Percentiles rank a stretch among this genome's conserved stretches.
Evolutionary conservation across 73 alveolate genomes (phyloP).

Genomic region (Symbiodinium natans): DNA sequence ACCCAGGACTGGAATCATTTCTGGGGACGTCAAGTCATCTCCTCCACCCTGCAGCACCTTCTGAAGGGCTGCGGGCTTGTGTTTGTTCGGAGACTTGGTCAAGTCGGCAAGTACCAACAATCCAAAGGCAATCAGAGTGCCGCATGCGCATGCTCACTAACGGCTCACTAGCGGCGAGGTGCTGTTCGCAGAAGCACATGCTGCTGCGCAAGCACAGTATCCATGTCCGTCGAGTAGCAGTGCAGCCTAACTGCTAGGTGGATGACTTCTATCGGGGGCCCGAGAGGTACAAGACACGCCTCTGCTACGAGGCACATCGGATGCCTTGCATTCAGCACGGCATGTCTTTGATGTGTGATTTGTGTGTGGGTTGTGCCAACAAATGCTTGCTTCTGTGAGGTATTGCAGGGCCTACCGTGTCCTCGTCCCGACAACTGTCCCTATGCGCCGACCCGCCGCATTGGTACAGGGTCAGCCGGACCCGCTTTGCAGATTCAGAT

Average conservation of each 20-base stretch:
- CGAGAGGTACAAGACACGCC: slow-evolving; percentile 69
- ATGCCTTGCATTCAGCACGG: too few species aligned
- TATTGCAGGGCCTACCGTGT: slow-evolving; percentile 32
- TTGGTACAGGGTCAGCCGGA: too few species aligned
- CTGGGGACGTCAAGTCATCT: background rate
- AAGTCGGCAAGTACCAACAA: background rate
- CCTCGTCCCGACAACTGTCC: slow-evolving; percentile 70
- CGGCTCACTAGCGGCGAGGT: background rate
- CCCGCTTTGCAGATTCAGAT: too few species aligned
- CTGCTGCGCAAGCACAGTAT: background rate
- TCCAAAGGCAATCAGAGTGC: background rate
- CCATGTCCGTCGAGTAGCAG: background rate
- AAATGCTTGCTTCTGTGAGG: too few species aligned
- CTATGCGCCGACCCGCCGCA: slow-evolving; percentile 28
- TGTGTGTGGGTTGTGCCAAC: background rate
- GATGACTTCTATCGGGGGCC: slow-evolving; percentile 86
- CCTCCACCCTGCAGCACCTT: background rate
- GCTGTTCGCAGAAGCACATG: background rate
- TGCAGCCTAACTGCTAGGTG: slow-evolving; percentile 7
- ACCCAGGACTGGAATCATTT: background rate
- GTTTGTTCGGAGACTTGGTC: background rate
- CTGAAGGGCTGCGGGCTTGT: background rate
- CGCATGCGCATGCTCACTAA: too few species aligned
- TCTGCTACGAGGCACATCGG: slow-evolving; percentile 82
- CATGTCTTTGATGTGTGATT: background rate